Evolutionary conservation across 371 early-diverging fungal genomes (phyloP), one percentile per base, ranked within the genome.

Genomic region (Mortierella sp.): DNA sequence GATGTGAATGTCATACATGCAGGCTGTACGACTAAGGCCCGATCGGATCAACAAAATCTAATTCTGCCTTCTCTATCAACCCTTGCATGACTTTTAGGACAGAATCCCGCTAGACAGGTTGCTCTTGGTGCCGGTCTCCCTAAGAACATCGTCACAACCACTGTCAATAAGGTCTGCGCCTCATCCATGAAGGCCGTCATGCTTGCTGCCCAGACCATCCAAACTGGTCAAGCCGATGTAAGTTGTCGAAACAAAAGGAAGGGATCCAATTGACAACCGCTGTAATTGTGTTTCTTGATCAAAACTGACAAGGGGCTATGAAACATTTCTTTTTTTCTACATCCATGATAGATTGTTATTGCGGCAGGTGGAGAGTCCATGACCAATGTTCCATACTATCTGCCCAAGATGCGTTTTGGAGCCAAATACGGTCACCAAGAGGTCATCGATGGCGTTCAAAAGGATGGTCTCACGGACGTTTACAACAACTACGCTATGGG

Each of bases 121-220:
- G 94, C 96, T 27, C 80, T 98, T 43, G 91, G 91, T 46, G 95
- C 98, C 41, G 98, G 98, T 27, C 82, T 87, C 13, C 85, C 89
- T 38, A 84, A 90, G 58, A 81, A 84, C 14, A 89, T 92, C 13
- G 82, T 93, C 57, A 89, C 92, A 64, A 98, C 97, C 31, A 96
- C 96, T 30, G 89, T 98, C 66, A 98, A 98, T 90, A 98, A 98
- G 86, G 98, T 98, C 45, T 99, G 99, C 82, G 98, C 97, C 34
- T 94, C 94, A 30, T 97, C 95, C 39, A 90, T 97, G 93, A 98
- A 99, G 84, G 89, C 98, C 42, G 87, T 95, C 52, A 84, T 87
- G 42, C 81, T 98, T 56, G 99, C 88, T 62, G 92, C 95, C 19
- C 94, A 93, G 81, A 82, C 90, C 21, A 94, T 96, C 81, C 84